phyloP scores from a whole-genome alignment of 2,329 filamentous ascomycete genomes.

The Epichloe brachyelytri region DNA sequence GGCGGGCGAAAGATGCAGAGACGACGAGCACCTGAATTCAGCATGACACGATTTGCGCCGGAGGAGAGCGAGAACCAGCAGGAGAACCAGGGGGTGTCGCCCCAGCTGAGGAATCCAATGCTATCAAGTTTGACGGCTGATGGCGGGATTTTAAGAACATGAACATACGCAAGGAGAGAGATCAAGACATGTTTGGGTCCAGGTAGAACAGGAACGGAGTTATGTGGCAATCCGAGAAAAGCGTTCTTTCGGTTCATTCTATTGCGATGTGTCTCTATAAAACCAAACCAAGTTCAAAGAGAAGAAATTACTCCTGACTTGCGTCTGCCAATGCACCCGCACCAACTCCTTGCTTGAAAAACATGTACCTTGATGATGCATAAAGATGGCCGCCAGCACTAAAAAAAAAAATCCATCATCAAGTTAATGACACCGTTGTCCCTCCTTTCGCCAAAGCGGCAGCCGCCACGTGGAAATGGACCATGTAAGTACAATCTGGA shows the following conservation, averaged over 20 bases:
- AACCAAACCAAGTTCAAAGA: neutral
- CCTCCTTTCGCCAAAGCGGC: neutral
- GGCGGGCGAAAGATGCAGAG: conserved; percentile 17
- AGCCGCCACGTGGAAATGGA: neutral
- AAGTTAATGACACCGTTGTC: neutral
- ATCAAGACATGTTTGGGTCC: neutral
- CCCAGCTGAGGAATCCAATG: conserved; percentile 12
- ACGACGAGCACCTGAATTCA: conserved; percentile 36
- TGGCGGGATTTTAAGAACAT: neutral
- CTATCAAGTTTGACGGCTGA: neutral
- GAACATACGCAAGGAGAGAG: neutral
- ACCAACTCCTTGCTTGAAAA: neutral
- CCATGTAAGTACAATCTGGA: neutral
- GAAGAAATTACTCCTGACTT: neutral
- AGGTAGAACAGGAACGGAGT: neutral
- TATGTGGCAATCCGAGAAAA: conserved; percentile 1
- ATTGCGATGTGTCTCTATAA: neutral
- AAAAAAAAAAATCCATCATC: neutral
- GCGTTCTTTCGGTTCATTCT: neutral
- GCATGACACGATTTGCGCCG: conserved; percentile 41
- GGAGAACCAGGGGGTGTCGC: conserved; percentile 10
- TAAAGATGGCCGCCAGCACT: neutral
- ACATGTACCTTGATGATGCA: neutral
- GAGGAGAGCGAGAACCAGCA: conserved; percentile 26
- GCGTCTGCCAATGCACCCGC: neutral